phyloP scores from a whole-genome alignment of 208 protist genomes.

The Trypanosomatidae sp. region DNA sequence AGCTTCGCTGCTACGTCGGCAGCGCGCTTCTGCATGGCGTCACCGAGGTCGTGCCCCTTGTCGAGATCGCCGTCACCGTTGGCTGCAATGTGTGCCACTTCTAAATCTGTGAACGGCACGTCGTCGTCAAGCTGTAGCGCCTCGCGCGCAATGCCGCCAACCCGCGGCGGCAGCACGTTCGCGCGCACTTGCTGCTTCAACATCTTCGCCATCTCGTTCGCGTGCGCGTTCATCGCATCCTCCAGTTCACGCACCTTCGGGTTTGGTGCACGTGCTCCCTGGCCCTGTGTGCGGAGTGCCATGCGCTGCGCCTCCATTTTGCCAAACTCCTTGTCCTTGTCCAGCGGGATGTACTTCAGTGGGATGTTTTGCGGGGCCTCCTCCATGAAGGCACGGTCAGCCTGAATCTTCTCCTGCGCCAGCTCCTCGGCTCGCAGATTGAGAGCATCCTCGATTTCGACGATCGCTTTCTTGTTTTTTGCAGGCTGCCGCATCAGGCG shows the following conservation, averaged over 20 bases:
- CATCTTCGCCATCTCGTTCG: slow-evolving; percentile 45
- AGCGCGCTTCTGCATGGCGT: slow-evolving; percentile 71
- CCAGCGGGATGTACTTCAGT: slow-evolving; percentile 63
- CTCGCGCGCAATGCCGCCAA: slow-evolving; percentile 52
- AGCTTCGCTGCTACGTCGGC: slow-evolving; percentile 61
- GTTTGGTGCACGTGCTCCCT: slow-evolving; percentile 32
- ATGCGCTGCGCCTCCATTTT: slow-evolving; percentile 65
- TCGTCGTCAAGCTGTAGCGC: slow-evolving; percentile 73
- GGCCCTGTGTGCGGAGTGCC: slow-evolving; percentile 40
- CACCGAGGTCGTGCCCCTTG: slow-evolving; percentile 42
- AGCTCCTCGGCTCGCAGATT: slow-evolving; percentile 70
- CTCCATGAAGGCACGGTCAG: slow-evolving; percentile 69
- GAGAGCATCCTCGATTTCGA: slow-evolving; percentile 50
- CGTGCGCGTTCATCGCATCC: slow-evolving; percentile 66
- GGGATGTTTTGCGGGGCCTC: slow-evolving; percentile 59
- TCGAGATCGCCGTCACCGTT: slow-evolving; percentile 55
- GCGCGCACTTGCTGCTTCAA: slow-evolving; percentile 50
- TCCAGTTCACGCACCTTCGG: slow-evolving; percentile 53
- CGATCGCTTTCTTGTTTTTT: slow-evolving; percentile 62
- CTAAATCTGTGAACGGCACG: slow-evolving; percentile 66
- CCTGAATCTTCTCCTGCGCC: slow-evolving; percentile 67
- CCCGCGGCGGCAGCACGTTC: slow-evolving; percentile 34
- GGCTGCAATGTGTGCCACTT: slow-evolving; percentile 59
- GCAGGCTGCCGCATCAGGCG: slow-evolving; percentile 53
- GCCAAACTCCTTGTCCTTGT: slow-evolving; percentile 62